Evolutionary conservation across 2,329 filamentous ascomycete genomes (phyloP).

Genomic region (Torrubiella hemipterigena): DNA sequence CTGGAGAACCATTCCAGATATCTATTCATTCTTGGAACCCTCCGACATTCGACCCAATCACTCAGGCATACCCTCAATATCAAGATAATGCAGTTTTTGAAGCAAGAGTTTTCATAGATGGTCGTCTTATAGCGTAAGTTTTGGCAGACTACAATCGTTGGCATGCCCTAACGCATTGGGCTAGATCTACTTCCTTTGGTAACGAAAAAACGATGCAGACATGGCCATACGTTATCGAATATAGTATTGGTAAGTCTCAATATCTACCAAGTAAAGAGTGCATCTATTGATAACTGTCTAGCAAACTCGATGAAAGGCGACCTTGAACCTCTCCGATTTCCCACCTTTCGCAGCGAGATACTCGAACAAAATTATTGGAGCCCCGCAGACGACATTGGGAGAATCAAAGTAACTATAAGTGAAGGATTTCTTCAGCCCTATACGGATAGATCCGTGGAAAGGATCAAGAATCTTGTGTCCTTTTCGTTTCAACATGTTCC

Average conservation of each 20-base stretch:
- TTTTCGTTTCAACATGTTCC: conserved; percentile 85
- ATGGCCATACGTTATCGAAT: conserved; percentile 38
- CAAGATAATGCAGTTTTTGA: conserved; percentile 49
- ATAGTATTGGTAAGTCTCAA: conserved; percentile 24
- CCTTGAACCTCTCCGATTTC: conserved; percentile 55
- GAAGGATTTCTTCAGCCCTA: conserved; percentile 55
- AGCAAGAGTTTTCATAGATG: conserved; percentile 57
- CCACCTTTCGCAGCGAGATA: conserved; percentile 56
- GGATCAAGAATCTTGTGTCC: conserved; percentile 58
- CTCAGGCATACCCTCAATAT: conserved; percentile 42
- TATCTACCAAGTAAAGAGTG: neutral
- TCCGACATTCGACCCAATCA: conserved; percentile 45
- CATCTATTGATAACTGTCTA: conserved; percentile 9
- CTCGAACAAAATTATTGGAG: conserved; percentile 62
- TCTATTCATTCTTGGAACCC: conserved; percentile 65
- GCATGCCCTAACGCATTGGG: too few relatives aligned
- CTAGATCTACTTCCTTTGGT: too few relatives aligned
- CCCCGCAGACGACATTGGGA: conserved; percentile 56
- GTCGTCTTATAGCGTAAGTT: conserved; percentile 48
- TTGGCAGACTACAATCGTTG: too few relatives aligned
- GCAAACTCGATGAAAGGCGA: conserved; percentile 45
- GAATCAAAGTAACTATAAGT: conserved; percentile 65
- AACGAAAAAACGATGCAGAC: too few relatives aligned
- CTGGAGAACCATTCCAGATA: conserved; percentile 51
- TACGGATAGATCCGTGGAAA: conserved; percentile 43